phyloP scores from a whole-genome alignment of 2,329 filamentous ascomycete genomes.

The Gyromitra esculenta region DNA sequence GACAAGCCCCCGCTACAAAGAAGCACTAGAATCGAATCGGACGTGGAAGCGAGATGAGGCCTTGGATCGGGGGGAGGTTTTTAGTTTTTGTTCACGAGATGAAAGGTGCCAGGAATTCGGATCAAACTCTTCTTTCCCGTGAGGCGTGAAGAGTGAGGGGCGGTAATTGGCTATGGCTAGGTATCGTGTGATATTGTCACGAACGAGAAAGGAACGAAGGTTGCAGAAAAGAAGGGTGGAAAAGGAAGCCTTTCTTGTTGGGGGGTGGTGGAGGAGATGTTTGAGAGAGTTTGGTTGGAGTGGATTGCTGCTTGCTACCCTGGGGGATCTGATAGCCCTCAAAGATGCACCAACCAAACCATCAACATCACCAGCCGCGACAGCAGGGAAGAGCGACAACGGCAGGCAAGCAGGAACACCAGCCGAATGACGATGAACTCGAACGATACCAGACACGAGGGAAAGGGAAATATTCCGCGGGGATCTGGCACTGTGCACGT shows the following conservation, averaged over 20 bases:
- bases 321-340: conserved; percentile 47
- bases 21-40: conserved; percentile 42
- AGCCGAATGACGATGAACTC: conserved; percentile 34
- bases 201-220: conserved; percentile 34
- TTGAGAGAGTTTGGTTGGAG: conserved; percentile 24
- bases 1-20: conserved; percentile 26
- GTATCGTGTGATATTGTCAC: conserved; percentile 50
- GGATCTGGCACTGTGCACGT: conserved; percentile 41
- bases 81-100: conserved; percentile 25
- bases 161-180: conserved; percentile 41
- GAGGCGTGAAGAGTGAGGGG: conserved; percentile 11
- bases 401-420: conserved; percentile 30
- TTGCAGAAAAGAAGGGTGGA: conserved; percentile 8
- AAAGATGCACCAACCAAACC: conserved; percentile 43
- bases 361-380: conserved; percentile 41
- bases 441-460: conserved; percentile 43
- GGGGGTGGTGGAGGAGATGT: conserved; percentile 12
- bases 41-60: conserved; percentile 36
- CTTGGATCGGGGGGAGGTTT: not conserved
- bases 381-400: conserved; percentile 26
- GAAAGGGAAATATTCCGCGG: conserved; percentile 43
- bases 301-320: conserved; percentile 10
- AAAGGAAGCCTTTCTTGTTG: conserved; percentile 22
- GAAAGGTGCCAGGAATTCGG: conserved; percentile 23
- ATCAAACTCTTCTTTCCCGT: conserved; percentile 37